These are phyloP conservation scores for Cutaneotrichosporon mucoides DNA, from an alignment of 1,284 basidiomycete genomes.

Conservation along the genomic window DNA sequence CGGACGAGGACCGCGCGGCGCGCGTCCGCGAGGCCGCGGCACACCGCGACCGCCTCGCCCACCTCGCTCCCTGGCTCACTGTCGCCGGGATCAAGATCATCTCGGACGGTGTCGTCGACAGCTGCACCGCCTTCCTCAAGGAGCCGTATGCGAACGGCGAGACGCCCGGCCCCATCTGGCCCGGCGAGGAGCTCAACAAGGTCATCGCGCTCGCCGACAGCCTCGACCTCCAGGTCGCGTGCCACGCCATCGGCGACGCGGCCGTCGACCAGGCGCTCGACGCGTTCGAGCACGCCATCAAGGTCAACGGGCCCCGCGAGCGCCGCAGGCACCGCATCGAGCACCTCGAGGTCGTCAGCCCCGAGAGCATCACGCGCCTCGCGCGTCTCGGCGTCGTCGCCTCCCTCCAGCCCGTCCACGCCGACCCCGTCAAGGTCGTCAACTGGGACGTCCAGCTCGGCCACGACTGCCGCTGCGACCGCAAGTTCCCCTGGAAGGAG, in stretches of 20 bases:
- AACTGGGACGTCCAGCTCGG: constrained; percentile 28
- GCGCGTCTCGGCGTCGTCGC: constrained; percentile 28
- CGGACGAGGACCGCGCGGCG: constrained; percentile 14
- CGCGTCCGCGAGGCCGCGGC: constrained; percentile 21
- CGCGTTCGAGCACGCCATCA: constrained; percentile 26
- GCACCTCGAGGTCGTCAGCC: constrained; percentile 31
- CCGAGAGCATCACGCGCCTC: constrained; percentile 26
- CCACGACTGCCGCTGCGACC: constrained; percentile 28
- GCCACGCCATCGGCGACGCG: constrained; percentile 39
- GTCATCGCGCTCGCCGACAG: constrained; percentile 30
- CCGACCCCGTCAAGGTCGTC: constrained; percentile 30
- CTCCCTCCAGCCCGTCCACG: constrained; percentile 37
- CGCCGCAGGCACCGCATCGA: constrained; percentile 29
- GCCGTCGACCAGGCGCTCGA: constrained; percentile 34
- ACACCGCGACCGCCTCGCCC: constrained; percentile 21
- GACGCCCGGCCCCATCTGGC: constrained; percentile 33
- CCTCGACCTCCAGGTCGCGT: constrained; percentile 31
- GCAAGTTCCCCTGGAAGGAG: constrained; percentile 33
- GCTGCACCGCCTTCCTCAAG: constrained; percentile 33
- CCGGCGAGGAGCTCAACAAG: constrained; percentile 19
- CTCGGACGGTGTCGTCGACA: constrained; percentile 35
- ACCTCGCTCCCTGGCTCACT: constrained; percentile 18
- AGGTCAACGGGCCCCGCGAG: constrained; percentile 18
- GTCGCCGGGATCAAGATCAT: constrained; percentile 39
- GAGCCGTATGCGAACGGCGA: constrained; percentile 31